These are phyloP conservation scores for Populus pruinosa DNA, from an alignment of 345 rosid species.

Conservation along the genomic window DNA sequence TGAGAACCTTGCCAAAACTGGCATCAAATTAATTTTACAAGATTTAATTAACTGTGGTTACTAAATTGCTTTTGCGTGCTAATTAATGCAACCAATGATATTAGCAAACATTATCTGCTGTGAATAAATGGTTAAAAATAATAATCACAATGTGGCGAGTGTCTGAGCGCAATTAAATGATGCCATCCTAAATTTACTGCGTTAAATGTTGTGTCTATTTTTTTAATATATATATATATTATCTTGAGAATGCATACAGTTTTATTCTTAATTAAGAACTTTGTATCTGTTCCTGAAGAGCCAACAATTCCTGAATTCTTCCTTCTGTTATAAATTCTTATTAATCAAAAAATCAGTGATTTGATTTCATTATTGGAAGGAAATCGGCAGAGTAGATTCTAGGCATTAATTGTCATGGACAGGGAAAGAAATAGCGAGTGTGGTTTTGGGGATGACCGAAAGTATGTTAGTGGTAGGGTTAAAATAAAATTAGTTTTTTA, in stretches of 20 bases:
- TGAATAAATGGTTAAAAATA: not conserved
- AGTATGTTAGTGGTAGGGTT: accelerated
- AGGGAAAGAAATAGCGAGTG: too few species aligned
- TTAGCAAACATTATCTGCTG: not conserved
- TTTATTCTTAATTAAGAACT: not conserved
- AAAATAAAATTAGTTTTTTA: too few species aligned
- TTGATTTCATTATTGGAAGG: constrained; percentile 2
- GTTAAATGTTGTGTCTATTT: too few species aligned
- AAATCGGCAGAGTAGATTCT: constrained; percentile 1
- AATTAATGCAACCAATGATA: not conserved
- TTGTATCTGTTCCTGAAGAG: not conserved
- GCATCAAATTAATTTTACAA: not conserved
- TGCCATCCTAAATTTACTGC: too few species aligned
- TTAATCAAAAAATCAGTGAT: too few species aligned
- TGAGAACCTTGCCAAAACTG: not conserved
- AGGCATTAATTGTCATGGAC: not conserved
- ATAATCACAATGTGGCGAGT: too few species aligned
- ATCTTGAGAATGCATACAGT: too few species aligned
- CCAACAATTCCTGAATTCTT: not conserved
- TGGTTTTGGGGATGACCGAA: too few species aligned
- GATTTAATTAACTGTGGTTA: not conserved
- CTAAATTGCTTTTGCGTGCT: not conserved
- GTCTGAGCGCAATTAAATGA: too few species aligned
- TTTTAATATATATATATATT: too few species aligned
- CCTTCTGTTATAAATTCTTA: not conserved